A percentile compares a stretch with the other conserved stretches of the same genome.
Conservation (phyloP, 2,329 filamentous ascomycete genomes). For the Raffaelea arxii region DNA sequence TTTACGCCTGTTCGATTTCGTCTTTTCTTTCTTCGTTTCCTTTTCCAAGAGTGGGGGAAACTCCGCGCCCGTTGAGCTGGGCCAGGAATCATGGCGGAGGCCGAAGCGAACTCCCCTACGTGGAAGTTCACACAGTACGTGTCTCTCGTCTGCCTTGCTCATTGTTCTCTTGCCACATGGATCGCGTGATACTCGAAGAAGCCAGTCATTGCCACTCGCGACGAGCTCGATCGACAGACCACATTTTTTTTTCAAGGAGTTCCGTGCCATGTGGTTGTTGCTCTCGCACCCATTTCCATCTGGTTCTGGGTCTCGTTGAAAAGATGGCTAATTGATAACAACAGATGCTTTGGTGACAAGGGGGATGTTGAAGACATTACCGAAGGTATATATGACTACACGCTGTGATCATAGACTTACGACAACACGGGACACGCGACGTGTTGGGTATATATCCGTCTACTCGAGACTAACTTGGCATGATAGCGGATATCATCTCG, state of each 20-base stretch:
- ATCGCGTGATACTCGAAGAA: background rate
- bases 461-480: background rate
- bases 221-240: too few relatives aligned
- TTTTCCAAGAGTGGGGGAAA: slow-evolving; percentile 3
- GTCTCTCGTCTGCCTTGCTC: slow-evolving; percentile 3
- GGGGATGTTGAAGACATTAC: slow-evolving; percentile 98
- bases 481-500: slow-evolving; percentile 75
- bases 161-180: slow-evolving; percentile 1
- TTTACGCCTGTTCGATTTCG: background rate
- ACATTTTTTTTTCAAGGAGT: background rate
- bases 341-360: slow-evolving; percentile 97
- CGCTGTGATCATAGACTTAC: background rate
- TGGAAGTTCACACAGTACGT: slow-evolving; percentile 99
- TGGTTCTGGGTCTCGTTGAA: background rate
- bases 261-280: background rate
- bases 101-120: slow-evolving; percentile 85
- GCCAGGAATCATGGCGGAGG: slow-evolving; percentile 77
- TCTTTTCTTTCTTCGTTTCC: background rate
- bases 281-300: background rate
- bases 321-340: background rate
- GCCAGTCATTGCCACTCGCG: too few relatives aligned
- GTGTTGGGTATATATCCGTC: too few relatives aligned
- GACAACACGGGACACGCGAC: background rate
- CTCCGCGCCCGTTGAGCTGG: slow-evolving; percentile 3
- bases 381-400: too few relatives aligned